Conservation (phyloP, 1,284 basidiomycete genomes). For the Rhodotorula sp. region DNA sequence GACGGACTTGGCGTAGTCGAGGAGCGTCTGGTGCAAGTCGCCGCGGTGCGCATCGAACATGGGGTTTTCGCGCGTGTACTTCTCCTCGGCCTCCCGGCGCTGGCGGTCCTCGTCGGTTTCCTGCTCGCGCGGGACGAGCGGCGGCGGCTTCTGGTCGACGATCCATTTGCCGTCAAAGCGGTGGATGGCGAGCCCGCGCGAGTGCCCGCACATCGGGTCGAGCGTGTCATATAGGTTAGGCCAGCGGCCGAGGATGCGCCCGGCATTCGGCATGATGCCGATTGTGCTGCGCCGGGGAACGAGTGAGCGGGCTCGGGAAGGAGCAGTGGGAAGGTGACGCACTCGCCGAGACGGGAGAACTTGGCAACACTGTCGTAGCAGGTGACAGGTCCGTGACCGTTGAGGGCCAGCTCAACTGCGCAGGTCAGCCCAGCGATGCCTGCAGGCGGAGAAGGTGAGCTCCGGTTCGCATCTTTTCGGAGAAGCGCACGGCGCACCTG, state of each 20-base stretch:
- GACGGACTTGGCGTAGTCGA: constrained; percentile 16
- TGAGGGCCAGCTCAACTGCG: constrained; percentile 5
- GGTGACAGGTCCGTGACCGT: constrained; percentile 6
- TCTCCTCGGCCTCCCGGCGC: constrained; percentile 8
- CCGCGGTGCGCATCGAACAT: constrained; percentile 14
- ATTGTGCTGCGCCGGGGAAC: neutral
- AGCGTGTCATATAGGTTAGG: constrained; percentile 10
- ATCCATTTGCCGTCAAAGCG: constrained; percentile 17
- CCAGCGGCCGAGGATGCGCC: constrained; percentile 24
- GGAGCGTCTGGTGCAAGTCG: constrained; percentile 15
- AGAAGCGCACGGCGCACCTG: neutral
- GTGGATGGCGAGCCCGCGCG: constrained; percentile 5
- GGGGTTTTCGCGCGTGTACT: constrained; percentile 9
- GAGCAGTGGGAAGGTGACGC: neutral
- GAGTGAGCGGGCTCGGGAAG: neutral
- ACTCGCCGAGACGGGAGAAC: constrained; percentile 15
- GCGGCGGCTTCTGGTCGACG: constrained; percentile 19
- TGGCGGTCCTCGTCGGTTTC: constrained; percentile 8
- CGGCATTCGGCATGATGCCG: constrained; percentile 24
- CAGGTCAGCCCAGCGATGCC: constrained; percentile 15
- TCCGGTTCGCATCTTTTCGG: neutral
- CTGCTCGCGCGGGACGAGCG: constrained; percentile 9
- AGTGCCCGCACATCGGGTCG: constrained; percentile 17
- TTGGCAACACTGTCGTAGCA: constrained; percentile 12
- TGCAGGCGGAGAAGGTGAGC: neutral